Percentiles rank a stretch among this genome's conserved stretches.
phyloP scores from a whole-genome alignment of 2,329 filamentous ascomycete genomes.

The Aureobasidium sp. region DNA sequence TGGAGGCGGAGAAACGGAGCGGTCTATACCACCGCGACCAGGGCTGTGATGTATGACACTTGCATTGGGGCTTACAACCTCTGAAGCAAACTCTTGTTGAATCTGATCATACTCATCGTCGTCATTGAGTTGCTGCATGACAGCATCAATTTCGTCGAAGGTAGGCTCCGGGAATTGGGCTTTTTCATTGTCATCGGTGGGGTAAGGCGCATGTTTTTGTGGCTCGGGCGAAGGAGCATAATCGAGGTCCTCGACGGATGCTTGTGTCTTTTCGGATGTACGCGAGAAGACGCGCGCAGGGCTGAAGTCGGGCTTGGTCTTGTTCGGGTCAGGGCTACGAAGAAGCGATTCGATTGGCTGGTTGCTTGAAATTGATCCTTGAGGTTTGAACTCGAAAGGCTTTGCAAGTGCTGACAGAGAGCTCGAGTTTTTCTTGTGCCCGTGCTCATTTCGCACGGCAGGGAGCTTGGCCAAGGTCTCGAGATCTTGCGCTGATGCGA shows the following conservation, averaged over 20 bases:
- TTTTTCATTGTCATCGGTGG: constrained; percentile 30
- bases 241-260: neutral
- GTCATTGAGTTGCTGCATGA: constrained; percentile 79
- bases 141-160: constrained; percentile 82
- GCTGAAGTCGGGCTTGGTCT: constrained; percentile 17
- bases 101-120: constrained; percentile 39
- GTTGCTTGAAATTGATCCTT: constrained; percentile 8
- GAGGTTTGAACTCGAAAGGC: constrained; percentile 48
- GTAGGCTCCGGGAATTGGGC: constrained; percentile 37
- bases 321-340: constrained; percentile 8
- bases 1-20: constrained; percentile 14
- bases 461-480: constrained; percentile 1
- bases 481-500: neutral
- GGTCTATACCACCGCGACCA: neutral
- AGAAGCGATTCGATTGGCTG: neutral
- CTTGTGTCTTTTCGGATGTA: neutral
- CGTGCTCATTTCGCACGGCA: neutral
- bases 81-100: constrained; percentile 33
- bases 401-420: constrained; percentile 65
- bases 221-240: constrained; percentile 21
- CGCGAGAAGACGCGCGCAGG: constrained; percentile 18
- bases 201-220: constrained; percentile 28
- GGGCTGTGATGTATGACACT: constrained; percentile 11
- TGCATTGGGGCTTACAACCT: constrained; percentile 22
- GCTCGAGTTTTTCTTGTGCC: constrained; percentile 24